phyloP scores from a whole-genome alignment of 352 stramenopile genomes.

The Pythium apleroticum region DNA sequence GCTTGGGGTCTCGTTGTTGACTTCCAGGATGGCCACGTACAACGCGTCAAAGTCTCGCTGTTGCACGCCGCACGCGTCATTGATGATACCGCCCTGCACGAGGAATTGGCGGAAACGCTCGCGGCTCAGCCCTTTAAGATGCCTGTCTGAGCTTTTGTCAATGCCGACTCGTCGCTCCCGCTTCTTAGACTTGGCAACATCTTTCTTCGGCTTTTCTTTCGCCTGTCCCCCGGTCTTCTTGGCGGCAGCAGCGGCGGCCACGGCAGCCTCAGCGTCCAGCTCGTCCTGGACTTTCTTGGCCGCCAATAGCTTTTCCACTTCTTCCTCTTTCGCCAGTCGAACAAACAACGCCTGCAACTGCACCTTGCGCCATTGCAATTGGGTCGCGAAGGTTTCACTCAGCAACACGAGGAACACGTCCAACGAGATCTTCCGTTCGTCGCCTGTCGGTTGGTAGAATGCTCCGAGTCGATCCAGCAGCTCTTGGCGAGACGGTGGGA shows the following conservation, averaged over 20 bases:
- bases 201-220: conserved; percentile 31
- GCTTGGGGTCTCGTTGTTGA: background rate
- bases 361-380: conserved; percentile 47
- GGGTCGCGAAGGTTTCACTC: conserved; percentile 44
- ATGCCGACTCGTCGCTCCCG: background rate
- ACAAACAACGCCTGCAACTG: conserved; percentile 47
- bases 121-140: conserved; percentile 43
- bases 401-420: conserved; percentile 52
- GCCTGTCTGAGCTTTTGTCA: conserved; percentile 26
- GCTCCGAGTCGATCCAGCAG: conserved; percentile 34
- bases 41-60: conserved; percentile 49
- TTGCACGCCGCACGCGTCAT: conserved; percentile 8
- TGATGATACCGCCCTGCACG: conserved; percentile 36
- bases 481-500: conserved; percentile 32
- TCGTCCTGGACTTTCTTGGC: conserved; percentile 28
- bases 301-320: conserved; percentile 16
- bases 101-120: conserved; percentile 40
- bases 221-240: conserved; percentile 9
- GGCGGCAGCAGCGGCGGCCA: background rate
- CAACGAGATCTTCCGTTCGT: conserved; percentile 53
- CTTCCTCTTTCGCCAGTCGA: conserved; percentile 36
- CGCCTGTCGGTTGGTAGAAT: conserved; percentile 54
- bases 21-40: conserved; percentile 22
- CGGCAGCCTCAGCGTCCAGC: conserved; percentile 17
- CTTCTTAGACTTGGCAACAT: conserved; percentile 29